Conservation (phyloP, 805 yeast species). For the Lipomyces starkeyi region DNA sequence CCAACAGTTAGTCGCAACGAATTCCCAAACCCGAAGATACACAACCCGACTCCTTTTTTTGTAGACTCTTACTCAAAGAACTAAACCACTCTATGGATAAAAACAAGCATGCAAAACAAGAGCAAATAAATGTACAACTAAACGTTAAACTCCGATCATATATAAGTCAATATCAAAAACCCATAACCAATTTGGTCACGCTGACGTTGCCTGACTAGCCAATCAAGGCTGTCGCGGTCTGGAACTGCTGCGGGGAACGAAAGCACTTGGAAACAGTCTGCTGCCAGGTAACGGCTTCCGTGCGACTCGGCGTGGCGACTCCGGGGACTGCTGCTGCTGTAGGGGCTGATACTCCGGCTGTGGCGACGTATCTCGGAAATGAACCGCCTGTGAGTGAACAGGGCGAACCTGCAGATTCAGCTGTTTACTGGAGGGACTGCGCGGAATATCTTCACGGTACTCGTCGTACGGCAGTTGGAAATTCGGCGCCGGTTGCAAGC, state of each 20-base stretch:
- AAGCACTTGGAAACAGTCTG: neutral
- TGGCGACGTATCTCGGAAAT: neutral
- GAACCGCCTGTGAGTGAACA: neutral
- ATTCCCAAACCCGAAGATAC: neutral
- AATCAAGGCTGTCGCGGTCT: conserved; percentile 5
- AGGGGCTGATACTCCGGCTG: conserved; percentile 6
- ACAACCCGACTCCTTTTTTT: neutral
- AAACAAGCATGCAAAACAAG: neutral
- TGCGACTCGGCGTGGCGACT: conserved; percentile 9
- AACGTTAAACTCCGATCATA: neutral
- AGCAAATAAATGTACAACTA: neutral
- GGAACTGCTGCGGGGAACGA: neutral
- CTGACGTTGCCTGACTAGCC: neutral
- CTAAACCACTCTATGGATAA: neutral
- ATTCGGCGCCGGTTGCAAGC: neutral
- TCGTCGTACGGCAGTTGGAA: conserved; percentile 5
- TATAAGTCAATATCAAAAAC: neutral
- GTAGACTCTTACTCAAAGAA: neutral
- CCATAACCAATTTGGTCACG: neutral
- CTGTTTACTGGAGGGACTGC: conserved; percentile 18
- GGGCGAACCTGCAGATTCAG: neutral
- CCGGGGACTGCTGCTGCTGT: conserved; percentile 12
- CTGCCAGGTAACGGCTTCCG: conserved; percentile 13
- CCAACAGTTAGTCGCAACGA: neutral
- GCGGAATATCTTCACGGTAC: conserved; percentile 9